Evolutionary conservation across 345 rosid species (phyloP), one percentile per base, ranked within the genome.

Genomic region (Gossypium arboreum): DNA sequence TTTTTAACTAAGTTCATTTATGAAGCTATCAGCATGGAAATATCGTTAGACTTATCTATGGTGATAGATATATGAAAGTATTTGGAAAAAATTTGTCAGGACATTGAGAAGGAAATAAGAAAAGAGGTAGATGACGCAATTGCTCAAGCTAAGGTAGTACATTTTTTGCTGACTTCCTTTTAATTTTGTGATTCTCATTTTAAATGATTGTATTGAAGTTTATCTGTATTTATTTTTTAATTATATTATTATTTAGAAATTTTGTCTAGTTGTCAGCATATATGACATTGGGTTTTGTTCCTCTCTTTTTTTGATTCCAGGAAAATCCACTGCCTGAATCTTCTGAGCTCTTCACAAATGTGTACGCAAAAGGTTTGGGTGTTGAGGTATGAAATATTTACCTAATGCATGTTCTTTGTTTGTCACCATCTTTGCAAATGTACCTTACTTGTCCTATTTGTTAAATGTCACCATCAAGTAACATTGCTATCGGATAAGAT

Each of bases 251-350:
- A 54, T 54, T 54, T 54, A 54, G 58, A 54, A 54, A 54, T 54
- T 54, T 54, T 54, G 22, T 5, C 41, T 34, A n/a, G 22, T 54
- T n/a, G 58, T 54, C 58, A n/a, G 24, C 0, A 20, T 54, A 54
- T 54, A n/a, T 54, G 22, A 54, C 58, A 54, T n/a, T 54, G 22
- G 58, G 41, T 34, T 34, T 54, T 54, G 22, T 54, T n/a, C 18
- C 58, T 54, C 58, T 34, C 58, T 54, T 54, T n/a, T 20, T 54
- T 54, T 54, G 11, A n/a, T 54, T 77, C 69, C 97, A 93, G 99
- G 99, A 95, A 80, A 87, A 91, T 83, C 92, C 98, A 71, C 87
- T 95, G 94, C 99, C 99, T 18, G 94, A 93, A 22, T 82, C 98
- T 48, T 84, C 91, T 11, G 98, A 91, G 78, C 97, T 95, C 56